Percentiles rank a stretch among this genome's conserved stretches.
Evolutionary conservation across 352 stramenopile species (phyloP).

Genomic region (Phytophthora syringae): DNA sequence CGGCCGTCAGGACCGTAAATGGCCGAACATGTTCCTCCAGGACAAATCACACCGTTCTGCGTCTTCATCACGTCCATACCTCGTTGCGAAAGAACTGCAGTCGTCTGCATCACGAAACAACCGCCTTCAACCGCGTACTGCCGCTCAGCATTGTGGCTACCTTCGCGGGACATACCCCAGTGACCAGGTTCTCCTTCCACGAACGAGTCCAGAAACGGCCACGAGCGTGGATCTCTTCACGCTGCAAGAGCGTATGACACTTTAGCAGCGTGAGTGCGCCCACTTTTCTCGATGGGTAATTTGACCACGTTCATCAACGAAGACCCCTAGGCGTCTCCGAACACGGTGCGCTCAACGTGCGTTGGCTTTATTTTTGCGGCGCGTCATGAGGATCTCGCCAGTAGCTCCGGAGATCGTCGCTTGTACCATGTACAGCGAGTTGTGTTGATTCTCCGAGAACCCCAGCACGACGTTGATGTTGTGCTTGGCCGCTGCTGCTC

Average conservation of each 20-base stretch:
- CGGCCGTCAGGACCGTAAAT: slow-evolving; percentile 31
- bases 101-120: slow-evolving; percentile 28
- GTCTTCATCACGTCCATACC: slow-evolving; percentile 21
- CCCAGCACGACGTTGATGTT: slow-evolving; percentile 34
- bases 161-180: slow-evolving; percentile 30
- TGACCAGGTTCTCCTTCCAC: slow-evolving; percentile 22
- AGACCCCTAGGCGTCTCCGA: slow-evolving; percentile 23
- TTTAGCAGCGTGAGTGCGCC: slow-evolving; percentile 32
- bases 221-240: slow-evolving; percentile 28
- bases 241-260: slow-evolving; percentile 33
- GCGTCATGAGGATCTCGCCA: slow-evolving; percentile 32
- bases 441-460: slow-evolving; percentile 39
- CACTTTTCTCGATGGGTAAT: slow-evolving; percentile 25
- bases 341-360: slow-evolving; percentile 30
- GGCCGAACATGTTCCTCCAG: slow-evolving; percentile 23
- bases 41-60: slow-evolving; percentile 3
- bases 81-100: slow-evolving; percentile 16
- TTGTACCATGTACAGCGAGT: slow-evolving; percentile 37
- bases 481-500: slow-evolving; percentile 21
- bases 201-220: slow-evolving; percentile 29
- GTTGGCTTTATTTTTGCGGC: slow-evolving; percentile 36
- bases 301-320: slow-evolving; percentile 37
- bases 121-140: slow-evolving; percentile 27
- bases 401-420: slow-evolving; percentile 24
- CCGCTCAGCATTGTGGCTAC: slow-evolving; percentile 9